Evolutionary conservation across 2,329 filamentous ascomycete species (phyloP), one percentile per base, ranked within the genome.

Genomic region (Ceratocystis colombiana): DNA sequence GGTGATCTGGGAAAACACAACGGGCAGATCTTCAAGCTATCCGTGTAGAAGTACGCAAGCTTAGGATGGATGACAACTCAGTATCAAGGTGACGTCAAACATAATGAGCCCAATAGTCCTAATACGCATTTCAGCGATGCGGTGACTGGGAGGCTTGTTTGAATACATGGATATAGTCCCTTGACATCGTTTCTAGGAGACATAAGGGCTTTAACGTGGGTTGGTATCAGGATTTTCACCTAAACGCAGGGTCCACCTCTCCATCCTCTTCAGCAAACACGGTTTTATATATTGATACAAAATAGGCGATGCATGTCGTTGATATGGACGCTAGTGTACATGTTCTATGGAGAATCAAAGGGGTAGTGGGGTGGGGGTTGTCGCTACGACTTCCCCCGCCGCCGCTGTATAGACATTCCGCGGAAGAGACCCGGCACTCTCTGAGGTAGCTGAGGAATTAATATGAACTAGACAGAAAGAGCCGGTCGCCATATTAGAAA

Each of bases 1-100:
- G 15, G 28, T 7, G 53, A 22, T 59, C 28, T 30, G 20, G 28
- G 2, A 30, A 37, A 59, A 59, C n/a, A 59, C 25, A 63, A 63
- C 15, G 61, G 61, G 44, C 61, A 63, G 61, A 63, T 63, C 61
- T 63, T 63, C 25, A 63, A 63, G 61, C 30, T 48, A 63, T 46
- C 44, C 37, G 46, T 63, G 41, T 63, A 63, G 33, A 63, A 17
- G 25, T 25, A 59, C 53, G 30, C 25, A 30, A 10, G 25, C 5
- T 30, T 28, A 57, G 25, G 53, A 33, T 59, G 28, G 33, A 12
- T 59, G 53, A 59, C 53, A 57, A 57, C 10, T 57, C 53, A 33
- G 10, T 33, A 33, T 57, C 53, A 57, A 10, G 53, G 53, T 59
- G 53, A 59, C 53, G 53, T 59, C 53, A 59, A 59, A 8, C 6